Base-by-base conservation (phyloP, 2,329 filamentous ascomycete species). In the Colletotrichum sansevieriae region DNA sequence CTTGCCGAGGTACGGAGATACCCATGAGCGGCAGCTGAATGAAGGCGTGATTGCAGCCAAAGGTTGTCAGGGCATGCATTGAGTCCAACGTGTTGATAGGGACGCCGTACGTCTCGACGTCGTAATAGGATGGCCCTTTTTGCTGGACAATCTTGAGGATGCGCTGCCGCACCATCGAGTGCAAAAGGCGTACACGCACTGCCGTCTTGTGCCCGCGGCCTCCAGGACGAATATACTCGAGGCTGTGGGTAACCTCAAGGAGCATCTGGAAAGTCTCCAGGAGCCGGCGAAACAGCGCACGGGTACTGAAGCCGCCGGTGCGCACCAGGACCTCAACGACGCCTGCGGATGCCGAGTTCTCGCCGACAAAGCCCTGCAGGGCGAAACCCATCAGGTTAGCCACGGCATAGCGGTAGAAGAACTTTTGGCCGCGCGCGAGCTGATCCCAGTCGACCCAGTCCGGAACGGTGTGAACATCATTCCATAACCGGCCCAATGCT, bases 361-460 rank as follows among this genome's bases (percentile, higher is more conserved):
- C 78, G 1, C 78, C 80, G 2, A 81, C 63, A n/a, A 81, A 78
- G 5, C 78, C 79, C 49, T 80, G 78, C 9, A 81, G 73, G 0
- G 77, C 76, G 85, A 39, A 39, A 3, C 37, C 37, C 37, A 39
- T 39, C 11, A 39, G 11, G 37, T 39, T 87, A 1, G 89, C 87
- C 0, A 85, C 83, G 2, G 87, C 88, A 74, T 92, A 92, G 6
- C 90, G 84, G 74, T 91, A 92, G 87, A 91, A 79, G 68, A 80
- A 76, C 15, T 89, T 85, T 73, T 92, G 90, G 0, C 89, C 90
- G 71, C 90, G 81, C 63, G 83, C 80, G 29, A 92, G 87, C 73
- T 91, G 89, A 1, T 82, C 84, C 90, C 90, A 92, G 70, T 91
- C 86, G 0, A 92, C 90, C 89, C 89, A 91, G 0, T 83, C 81